These are phyloP conservation scores for Houttuynia cordata DNA, from an alignment of 164 flowering plant genomes.

Conservation along the genomic window DNA sequence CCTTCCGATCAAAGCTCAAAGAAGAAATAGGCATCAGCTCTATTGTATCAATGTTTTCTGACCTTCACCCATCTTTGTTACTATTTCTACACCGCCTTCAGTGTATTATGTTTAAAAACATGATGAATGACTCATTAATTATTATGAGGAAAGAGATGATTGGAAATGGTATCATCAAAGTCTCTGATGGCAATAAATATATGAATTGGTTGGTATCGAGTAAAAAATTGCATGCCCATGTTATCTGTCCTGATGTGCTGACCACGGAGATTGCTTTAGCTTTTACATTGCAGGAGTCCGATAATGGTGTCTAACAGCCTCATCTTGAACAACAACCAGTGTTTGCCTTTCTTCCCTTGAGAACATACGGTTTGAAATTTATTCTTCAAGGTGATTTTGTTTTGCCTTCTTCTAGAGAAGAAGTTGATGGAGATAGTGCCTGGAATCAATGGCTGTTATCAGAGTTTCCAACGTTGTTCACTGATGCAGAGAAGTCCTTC, in stretches of 20 bases:
- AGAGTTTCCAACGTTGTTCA: conserved; percentile 72
- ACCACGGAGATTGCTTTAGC: conserved; percentile 85
- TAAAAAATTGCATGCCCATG: conserved; percentile 37
- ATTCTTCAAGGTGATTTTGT: conserved; percentile 94
- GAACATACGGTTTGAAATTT: conserved; percentile 89
- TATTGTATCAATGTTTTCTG: conserved; percentile 66
- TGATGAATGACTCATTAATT: conserved; percentile 39
- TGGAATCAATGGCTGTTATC: conserved; percentile 98
- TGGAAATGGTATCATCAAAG: conserved; percentile 62
- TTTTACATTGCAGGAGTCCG: conserved; percentile 55
- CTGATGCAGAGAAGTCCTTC: conserved; percentile 58
- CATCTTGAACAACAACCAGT: conserved; percentile 67
- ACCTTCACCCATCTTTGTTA: conserved; percentile 89
- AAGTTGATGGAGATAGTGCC: conserved; percentile 81
- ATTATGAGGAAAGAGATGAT: conserved; percentile 67
- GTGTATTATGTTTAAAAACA: conserved; percentile 60
- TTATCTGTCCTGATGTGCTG: conserved; percentile 45
- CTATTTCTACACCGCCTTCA: conserved; percentile 89
- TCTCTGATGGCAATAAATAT: conserved; percentile 61
- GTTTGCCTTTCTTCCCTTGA: conserved; percentile 89
- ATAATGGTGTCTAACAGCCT: conserved; percentile 38
- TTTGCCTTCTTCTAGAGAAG: conserved; percentile 96
- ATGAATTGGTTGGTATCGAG: conserved; percentile 80
- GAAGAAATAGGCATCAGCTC: conserved; percentile 32
- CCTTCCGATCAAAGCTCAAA: conserved; percentile 46